Evolutionary conservation across 768 basidiomycete species (phyloP).

Genomic region (Lactarius evosmus): DNA sequence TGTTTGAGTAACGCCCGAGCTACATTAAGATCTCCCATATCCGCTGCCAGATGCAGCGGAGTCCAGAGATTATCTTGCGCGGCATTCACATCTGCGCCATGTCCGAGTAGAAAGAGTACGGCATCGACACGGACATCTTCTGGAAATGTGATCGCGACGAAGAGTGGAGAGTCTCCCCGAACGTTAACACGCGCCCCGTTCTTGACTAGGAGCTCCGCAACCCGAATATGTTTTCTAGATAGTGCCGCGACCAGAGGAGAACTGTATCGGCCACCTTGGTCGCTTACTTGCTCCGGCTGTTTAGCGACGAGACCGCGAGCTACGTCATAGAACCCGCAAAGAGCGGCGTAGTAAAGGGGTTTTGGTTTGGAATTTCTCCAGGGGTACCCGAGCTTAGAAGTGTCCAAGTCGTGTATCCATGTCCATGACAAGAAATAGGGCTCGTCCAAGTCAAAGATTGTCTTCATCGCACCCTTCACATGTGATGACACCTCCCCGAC

Average conservation of each 20-base stretch:
- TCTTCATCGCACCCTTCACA: neutral
- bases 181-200: neutral
- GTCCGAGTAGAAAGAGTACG: neutral
- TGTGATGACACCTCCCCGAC: neutral
- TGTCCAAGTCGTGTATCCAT: neutral
- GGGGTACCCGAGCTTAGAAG: neutral
- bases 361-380: neutral
- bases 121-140: neutral
- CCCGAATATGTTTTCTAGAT: neutral
- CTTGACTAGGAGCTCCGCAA: neutral
- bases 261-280: neutral
- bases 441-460: neutral
- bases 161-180: neutral
- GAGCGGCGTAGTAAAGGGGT: neutral
- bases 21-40: neutral
- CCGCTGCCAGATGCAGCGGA: neutral
- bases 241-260: neutral
- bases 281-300: neutral
- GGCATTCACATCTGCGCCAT: neutral
- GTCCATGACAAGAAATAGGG: neutral
- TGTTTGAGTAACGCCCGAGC: neutral
- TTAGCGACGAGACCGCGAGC: neutral
- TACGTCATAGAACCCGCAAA: neutral
- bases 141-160: neutral
- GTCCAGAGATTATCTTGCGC: fast-evolving